These are phyloP conservation scores for Omphalotus guepiniiformis DNA, from an alignment of 768 basidiomycete species.

Conservation along the genomic window DNA sequence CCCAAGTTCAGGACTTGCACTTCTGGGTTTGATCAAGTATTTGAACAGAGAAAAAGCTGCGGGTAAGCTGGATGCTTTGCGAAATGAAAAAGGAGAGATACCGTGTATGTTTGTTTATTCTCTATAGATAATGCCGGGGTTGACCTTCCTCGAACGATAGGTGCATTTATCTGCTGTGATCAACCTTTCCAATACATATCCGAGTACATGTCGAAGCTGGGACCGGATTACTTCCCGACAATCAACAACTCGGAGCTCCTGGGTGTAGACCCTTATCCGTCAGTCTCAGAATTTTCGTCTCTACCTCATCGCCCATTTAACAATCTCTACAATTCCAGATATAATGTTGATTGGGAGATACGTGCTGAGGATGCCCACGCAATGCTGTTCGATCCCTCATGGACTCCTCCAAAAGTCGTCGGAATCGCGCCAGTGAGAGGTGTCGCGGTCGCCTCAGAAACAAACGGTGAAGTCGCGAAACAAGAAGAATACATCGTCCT, in stretches of 20 bases:
- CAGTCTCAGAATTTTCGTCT: background rate
- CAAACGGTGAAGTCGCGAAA: background rate
- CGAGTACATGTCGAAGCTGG: slow-evolving; percentile 20
- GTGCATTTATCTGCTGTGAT: slow-evolving; percentile 22
- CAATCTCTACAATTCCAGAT: slow-evolving; percentile 4
- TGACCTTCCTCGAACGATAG: slow-evolving; percentile 1
- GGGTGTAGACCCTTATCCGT: slow-evolving; percentile 19
- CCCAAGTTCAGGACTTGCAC: slow-evolving; percentile 19
- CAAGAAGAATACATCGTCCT: slow-evolving; percentile 9
- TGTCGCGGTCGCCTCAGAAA: background rate
- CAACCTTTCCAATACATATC: slow-evolving; percentile 22
- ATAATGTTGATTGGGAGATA: slow-evolving; percentile 21
- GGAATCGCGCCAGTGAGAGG: slow-evolving; percentile 4
- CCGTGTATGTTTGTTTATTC: slow-evolving; percentile 12
- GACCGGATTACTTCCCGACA: slow-evolving; percentile 17
- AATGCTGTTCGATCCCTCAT: slow-evolving; percentile 9
- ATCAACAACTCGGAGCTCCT: slow-evolving; percentile 19
- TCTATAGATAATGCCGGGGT: background rate
- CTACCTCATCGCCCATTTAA: background rate
- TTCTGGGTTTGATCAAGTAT: slow-evolving; percentile 20
- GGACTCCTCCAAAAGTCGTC: slow-evolving; percentile 1
- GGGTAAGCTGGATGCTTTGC: slow-evolving; percentile 13
- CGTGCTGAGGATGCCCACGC: slow-evolving; percentile 13
- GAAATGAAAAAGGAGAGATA: slow-evolving; percentile 17
- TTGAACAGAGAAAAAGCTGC: slow-evolving; percentile 15